Evolutionary conservation across 1,284 basidiomycete genomes (phyloP).

Genomic region (Cutaneotrichosporon sp.): DNA sequence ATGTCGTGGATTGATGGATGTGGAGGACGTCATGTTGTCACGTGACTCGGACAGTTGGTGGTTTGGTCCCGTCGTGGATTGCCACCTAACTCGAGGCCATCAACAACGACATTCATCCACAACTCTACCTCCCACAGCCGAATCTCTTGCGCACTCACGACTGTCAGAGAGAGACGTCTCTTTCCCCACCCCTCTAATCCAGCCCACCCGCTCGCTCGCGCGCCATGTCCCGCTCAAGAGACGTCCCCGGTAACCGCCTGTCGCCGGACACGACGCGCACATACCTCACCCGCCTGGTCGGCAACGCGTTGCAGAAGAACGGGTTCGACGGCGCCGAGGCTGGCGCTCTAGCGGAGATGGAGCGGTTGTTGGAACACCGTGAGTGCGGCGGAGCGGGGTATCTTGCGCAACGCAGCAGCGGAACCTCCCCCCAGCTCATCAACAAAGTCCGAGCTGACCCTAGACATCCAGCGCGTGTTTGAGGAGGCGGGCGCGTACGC

Average conservation of each 20-base stretch:
- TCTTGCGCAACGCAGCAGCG: too few relatives aligned
- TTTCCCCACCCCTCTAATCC: too few relatives aligned
- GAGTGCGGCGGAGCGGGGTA: constrained; percentile 20
- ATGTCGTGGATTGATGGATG: not conserved
- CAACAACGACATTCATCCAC: not conserved
- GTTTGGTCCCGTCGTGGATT: not conserved
- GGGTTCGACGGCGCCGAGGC: constrained; percentile 48
- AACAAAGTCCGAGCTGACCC: too few relatives aligned
- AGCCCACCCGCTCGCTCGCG: not conserved
- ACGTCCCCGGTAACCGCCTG: not conserved
- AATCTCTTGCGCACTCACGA: too few relatives aligned
- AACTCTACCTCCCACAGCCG: too few relatives aligned
- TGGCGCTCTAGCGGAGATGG: constrained; percentile 46
- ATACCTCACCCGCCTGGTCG: constrained; percentile 38
- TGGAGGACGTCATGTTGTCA: not conserved
- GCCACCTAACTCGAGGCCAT: constrained; percentile 1
- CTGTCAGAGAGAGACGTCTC: too few relatives aligned
- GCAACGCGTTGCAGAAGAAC: constrained; percentile 30
- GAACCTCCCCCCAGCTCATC: too few relatives aligned
- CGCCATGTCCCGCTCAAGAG: constrained; percentile 3
- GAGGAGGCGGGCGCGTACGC: constrained; percentile 37
- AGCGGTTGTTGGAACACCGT: constrained; percentile 45
- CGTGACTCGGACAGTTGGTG: not conserved
- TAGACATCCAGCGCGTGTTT: constrained; percentile 46
- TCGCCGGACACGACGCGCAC: constrained; percentile 25